A percentile compares a stretch with the other conserved stretches of the same genome.
Conservation (phyloP, 176 grass and related monocot species). For the Triticum turgidum region DNA sequence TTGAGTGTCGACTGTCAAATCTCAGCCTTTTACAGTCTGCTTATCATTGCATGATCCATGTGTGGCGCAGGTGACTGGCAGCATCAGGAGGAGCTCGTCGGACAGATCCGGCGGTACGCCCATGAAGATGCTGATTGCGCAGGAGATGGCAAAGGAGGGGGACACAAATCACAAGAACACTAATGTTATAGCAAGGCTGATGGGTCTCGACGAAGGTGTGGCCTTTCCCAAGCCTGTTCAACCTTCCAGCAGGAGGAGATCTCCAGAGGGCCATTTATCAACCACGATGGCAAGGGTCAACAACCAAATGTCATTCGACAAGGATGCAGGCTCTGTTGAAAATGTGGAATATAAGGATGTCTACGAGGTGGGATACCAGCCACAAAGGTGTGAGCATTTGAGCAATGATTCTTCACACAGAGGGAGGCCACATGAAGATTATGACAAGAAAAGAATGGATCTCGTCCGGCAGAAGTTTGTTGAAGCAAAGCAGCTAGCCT, state of each 20-base stretch:
- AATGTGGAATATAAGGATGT: conserved; percentile 77
- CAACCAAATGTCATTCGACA: conserved; percentile 44
- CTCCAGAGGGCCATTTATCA: conserved; percentile 40
- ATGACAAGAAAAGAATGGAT: conserved; percentile 64
- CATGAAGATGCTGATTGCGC: conserved; percentile 83
- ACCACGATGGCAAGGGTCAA: conserved; percentile 30
- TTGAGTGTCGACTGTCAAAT: background rate
- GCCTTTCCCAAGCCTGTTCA: conserved; percentile 33
- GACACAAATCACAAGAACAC: conserved; percentile 60
- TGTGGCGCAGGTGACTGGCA: conserved; percentile 18
- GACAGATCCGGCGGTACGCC: conserved; percentile 55
- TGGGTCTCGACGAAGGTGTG: conserved; percentile 81
- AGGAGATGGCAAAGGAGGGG: conserved; percentile 84
- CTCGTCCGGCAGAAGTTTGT: conserved; percentile 86
- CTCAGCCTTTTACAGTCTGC: background rate
- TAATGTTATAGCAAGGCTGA: conserved; percentile 82
- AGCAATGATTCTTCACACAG: conserved; percentile 27
- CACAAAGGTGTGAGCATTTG: conserved; percentile 36
- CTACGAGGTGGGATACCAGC: conserved; percentile 71
- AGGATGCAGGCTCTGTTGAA: conserved; percentile 31
- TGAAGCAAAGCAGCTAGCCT: conserved; percentile 77
- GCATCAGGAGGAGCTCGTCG: conserved; percentile 42
- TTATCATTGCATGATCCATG: conserved; percentile 31
- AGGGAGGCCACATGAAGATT: conserved; percentile 36
- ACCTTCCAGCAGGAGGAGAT: conserved; percentile 42